phyloP scores from a whole-genome alignment of 1,284 basidiomycete genomes.

The Ustilago lituana region DNA sequence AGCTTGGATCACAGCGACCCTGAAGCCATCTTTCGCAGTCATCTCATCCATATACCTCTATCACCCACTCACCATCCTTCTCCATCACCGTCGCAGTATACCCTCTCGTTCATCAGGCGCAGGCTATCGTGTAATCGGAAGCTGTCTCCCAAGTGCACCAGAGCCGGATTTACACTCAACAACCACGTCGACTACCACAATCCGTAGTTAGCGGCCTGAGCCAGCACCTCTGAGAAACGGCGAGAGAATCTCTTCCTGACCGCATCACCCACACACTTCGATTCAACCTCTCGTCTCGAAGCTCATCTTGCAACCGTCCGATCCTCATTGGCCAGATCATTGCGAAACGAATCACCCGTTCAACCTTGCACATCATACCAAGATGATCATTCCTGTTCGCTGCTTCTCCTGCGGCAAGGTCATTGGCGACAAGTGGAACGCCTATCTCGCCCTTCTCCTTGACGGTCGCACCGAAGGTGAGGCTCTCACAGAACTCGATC shows the following conservation, averaged over 20 bases:
- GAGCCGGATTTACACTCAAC: too few relatives aligned
- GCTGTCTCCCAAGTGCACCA: too few relatives aligned
- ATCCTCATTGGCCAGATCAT: too few relatives aligned
- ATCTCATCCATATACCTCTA: constrained; percentile 1
- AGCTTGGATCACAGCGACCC: constrained; percentile 14
- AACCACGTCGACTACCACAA: too few relatives aligned
- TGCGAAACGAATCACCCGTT: too few relatives aligned
- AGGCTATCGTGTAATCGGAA: too few relatives aligned
- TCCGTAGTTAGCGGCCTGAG: too few relatives aligned
- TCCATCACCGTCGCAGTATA: constrained; percentile 1
- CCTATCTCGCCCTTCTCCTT: constrained; percentile 63
- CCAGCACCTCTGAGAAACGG: too few relatives aligned
- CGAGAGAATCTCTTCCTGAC: constrained; percentile 14
- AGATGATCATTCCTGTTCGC: constrained; percentile 64
- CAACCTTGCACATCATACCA: too few relatives aligned
- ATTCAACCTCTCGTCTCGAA: too few relatives aligned
- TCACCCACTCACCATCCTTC: neutral
- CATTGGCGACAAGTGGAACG: constrained; percentile 67
- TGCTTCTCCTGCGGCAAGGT: constrained; percentile 68
- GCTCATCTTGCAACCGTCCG: too few relatives aligned
- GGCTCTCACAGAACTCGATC: constrained; percentile 86
- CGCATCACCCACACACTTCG: neutral
- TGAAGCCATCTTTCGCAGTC: neutral
- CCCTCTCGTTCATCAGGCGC: neutral
- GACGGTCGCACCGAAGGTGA: constrained; percentile 74